phyloP scores from a whole-genome alignment of 306 rosid genomes.

The Castanopsis chinensis region DNA sequence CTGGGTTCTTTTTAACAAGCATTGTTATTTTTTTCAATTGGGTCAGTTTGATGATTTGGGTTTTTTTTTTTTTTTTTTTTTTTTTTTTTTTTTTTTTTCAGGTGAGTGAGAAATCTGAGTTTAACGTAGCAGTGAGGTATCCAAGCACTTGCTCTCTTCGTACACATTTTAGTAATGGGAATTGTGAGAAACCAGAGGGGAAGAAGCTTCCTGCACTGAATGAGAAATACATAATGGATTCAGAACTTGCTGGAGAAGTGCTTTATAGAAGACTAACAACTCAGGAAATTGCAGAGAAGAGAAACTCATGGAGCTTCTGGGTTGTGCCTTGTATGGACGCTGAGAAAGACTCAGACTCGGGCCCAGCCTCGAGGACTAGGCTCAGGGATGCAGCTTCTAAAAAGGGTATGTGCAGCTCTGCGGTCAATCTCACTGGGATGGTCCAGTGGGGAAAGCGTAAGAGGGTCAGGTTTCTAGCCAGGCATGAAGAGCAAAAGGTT shows the following conservation, averaged over 20 bases:
- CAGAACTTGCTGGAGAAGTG: constrained; percentile 45
- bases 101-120: constrained; percentile 54
- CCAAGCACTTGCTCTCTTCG: constrained; percentile 71
- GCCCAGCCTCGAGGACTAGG: constrained; percentile 26
- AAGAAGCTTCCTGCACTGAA: constrained; percentile 63
- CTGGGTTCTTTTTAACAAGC: background rate
- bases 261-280: constrained; percentile 50
- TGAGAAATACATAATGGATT: constrained; percentile 54
- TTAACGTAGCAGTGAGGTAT: constrained; percentile 55
- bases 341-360: constrained; percentile 1
- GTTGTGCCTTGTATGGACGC: constrained; percentile 19
- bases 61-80: background rate
- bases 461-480: constrained; percentile 59
- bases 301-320: constrained; percentile 74
- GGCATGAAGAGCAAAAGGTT: constrained; percentile 39
- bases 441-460: constrained; percentile 79
- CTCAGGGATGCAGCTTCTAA: constrained; percentile 29
- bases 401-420: constrained; percentile 63
- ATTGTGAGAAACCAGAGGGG: constrained; percentile 27
- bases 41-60: background rate
- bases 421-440: constrained; percentile 61
- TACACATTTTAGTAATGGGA: constrained; percentile 39
- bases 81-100: constrained; percentile 18
- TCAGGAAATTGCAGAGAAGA: constrained; percentile 40
- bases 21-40: background rate